Evolutionary conservation across 805 yeast species (phyloP).

Genomic region (Wickerhamiella alocasiicola): DNA sequence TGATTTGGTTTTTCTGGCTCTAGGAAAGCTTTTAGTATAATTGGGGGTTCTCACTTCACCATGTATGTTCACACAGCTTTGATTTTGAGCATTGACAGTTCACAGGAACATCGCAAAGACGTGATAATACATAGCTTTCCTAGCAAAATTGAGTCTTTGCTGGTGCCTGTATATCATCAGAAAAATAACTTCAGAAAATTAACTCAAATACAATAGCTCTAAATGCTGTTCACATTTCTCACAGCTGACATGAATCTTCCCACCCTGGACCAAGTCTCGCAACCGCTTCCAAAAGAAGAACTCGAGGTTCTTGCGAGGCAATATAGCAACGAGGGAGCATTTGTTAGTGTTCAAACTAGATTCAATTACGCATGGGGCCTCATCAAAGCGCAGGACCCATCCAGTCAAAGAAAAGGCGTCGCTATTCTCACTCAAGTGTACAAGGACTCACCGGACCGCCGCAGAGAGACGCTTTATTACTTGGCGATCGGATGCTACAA

Average conservation of each 20-base stretch:
- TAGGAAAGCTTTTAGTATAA: too few relatives aligned
- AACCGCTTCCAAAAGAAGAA: slow-evolving; percentile 59
- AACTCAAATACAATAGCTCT: too few relatives aligned
- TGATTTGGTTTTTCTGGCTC: too few relatives aligned
- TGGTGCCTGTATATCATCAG: too few relatives aligned
- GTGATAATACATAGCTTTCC: too few relatives aligned
- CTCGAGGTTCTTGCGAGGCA: slow-evolving; percentile 64
- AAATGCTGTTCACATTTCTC: too few relatives aligned
- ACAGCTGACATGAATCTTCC: slow-evolving; percentile 17
- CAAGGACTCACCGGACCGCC: slow-evolving; percentile 64
- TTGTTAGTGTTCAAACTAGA: slow-evolving; percentile 66
- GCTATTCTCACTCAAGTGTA: slow-evolving; percentile 47
- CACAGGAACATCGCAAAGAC: too few relatives aligned
- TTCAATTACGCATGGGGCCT: slow-evolving; percentile 97
- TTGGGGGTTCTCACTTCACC: too few relatives aligned
- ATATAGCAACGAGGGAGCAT: slow-evolving; percentile 67
- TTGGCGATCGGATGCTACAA: slow-evolving; percentile 79
- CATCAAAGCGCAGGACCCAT: slow-evolving; percentile 51
- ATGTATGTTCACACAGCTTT: too few relatives aligned
- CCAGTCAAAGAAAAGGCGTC: slow-evolving; percentile 69
- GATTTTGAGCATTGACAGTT: too few relatives aligned
- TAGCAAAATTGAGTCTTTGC: too few relatives aligned
- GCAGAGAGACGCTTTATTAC: slow-evolving; percentile 84
- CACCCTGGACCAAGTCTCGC: slow-evolving; percentile 18
- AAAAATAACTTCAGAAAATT: too few relatives aligned